These are phyloP conservation scores for Diaporthe capsici DNA, from an alignment of 2,329 filamentous ascomycete species.

Conservation along the genomic window DNA sequence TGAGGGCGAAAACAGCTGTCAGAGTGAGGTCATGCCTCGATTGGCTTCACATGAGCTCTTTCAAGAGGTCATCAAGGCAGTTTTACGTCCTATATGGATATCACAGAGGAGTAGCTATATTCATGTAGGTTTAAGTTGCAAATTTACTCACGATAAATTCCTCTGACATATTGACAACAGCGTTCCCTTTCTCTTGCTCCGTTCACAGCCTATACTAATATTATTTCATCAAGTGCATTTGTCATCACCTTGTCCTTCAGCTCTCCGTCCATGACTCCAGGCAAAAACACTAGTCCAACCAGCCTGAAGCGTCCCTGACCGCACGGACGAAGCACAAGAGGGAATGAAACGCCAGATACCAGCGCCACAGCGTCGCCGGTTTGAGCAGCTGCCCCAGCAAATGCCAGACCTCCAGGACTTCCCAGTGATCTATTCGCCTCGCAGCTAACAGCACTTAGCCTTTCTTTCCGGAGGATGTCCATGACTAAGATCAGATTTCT, in stretches of 20 bases:
- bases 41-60: too few species aligned
- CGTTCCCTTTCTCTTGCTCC: neutral
- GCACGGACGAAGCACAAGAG: conserved; percentile 1
- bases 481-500: neutral
- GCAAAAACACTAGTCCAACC: neutral
- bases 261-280: neutral
- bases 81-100: too few species aligned
- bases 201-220: neutral
- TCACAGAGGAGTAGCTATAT: too few species aligned
- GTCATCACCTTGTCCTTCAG: neutral
- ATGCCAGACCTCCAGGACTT: neutral
- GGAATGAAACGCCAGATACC: neutral
- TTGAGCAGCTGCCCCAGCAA: conserved; percentile 1
- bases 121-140: too few species aligned
- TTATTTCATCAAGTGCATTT: neutral
- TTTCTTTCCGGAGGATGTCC: neutral
- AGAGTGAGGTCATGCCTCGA: too few species aligned
- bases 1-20: neutral
- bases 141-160: too few species aligned
- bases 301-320: neutral
- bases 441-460: neutral
- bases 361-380: neutral
- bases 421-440: neutral
- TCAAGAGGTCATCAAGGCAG: too few species aligned
- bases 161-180: neutral